A percentile compares a stretch with the other conserved stretches of the same genome.
These are phyloP conservation scores for Geotrichum siamense DNA, from an alignment of 1,139 yeast species.

Conservation along the genomic window DNA sequence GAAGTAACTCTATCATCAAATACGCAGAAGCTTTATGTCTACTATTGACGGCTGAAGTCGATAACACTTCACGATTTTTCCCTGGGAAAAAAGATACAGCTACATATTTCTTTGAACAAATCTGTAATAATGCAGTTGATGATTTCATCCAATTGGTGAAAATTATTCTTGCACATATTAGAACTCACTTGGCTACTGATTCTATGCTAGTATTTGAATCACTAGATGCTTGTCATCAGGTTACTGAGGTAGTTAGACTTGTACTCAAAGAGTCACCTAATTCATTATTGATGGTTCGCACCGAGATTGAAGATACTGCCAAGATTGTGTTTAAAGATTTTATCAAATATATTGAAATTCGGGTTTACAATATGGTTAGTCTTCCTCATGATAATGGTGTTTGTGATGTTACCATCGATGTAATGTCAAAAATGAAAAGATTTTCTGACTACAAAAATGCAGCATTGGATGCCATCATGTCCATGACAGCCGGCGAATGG, in stretches of 20 bases:
- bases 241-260: conserved; percentile 21
- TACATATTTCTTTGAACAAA: conserved; percentile 34
- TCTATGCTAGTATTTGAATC: conserved; percentile 27
- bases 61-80: conserved; percentile 22
- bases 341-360: conserved; percentile 47
- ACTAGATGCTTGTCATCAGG: conserved; percentile 23
- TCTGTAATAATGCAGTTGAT: conserved; percentile 35
- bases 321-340: conserved; percentile 51
- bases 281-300: conserved; percentile 22
- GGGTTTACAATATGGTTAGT: conserved; percentile 40
- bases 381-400: conserved; percentile 58
- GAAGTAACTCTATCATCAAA: conserved; percentile 50
- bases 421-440: conserved; percentile 55
- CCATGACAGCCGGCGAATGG: conserved; percentile 61
- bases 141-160: conserved; percentile 35
- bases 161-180: conserved; percentile 30
- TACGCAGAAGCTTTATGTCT: conserved; percentile 50
- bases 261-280: conserved; percentile 21
- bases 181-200: conserved; percentile 24
- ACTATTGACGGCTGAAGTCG: conserved; percentile 33
- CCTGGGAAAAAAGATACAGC: conserved; percentile 19
- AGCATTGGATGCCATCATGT: conserved; percentile 45
- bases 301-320: conserved; percentile 25
- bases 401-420: conserved; percentile 62
- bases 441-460: conserved; percentile 57